These are phyloP conservation scores for Heracleum sosnowskyi DNA, from an alignment of 129 eudicot genomes.

Conservation along the genomic window DNA sequence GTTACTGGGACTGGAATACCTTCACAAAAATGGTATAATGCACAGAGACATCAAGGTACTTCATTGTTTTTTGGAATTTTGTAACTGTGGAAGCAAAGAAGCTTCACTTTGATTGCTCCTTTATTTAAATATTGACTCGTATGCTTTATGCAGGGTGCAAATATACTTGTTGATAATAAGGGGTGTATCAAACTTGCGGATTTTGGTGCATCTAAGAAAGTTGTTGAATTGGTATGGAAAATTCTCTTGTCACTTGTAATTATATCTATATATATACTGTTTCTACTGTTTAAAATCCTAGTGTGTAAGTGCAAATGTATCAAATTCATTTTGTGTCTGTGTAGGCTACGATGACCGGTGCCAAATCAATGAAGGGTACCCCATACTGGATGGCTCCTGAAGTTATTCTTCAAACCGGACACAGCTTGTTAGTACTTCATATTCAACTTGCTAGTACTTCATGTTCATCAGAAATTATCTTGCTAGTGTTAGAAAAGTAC, in stretches of 20 bases:
- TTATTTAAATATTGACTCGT: slow-evolving; percentile 7
- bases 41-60: slow-evolving; percentile 95
- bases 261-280: background rate
- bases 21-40: slow-evolving; percentile 89
- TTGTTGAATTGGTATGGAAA: slow-evolving; percentile 76
- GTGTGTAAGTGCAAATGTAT: background rate
- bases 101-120: background rate
- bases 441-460: slow-evolving; percentile 6
- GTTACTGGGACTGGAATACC: slow-evolving; percentile 79
- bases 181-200: slow-evolving; percentile 97
- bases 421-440: slow-evolving; percentile 69
- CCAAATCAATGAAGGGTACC: slow-evolving; percentile 99
- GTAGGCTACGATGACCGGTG: slow-evolving; percentile 98
- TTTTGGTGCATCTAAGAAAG: slow-evolving; percentile 99
- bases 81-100: background rate
- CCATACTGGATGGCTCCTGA: slow-evolving; percentile 99
- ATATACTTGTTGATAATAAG: slow-evolving; percentile 92
- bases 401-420: slow-evolving; percentile 98
- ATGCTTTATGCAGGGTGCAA: slow-evolving; percentile 67
- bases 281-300: background rate
- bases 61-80: background rate
- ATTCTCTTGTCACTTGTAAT: background rate
- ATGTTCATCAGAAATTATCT: background rate
- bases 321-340: slow-evolving; percentile 11
- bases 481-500: background rate